Evolutionary conservation across 176 grass and related monocot species (phyloP), one percentile per base, ranked within the genome.

Genomic region (Ampelocalamus luodianensis): DNA sequence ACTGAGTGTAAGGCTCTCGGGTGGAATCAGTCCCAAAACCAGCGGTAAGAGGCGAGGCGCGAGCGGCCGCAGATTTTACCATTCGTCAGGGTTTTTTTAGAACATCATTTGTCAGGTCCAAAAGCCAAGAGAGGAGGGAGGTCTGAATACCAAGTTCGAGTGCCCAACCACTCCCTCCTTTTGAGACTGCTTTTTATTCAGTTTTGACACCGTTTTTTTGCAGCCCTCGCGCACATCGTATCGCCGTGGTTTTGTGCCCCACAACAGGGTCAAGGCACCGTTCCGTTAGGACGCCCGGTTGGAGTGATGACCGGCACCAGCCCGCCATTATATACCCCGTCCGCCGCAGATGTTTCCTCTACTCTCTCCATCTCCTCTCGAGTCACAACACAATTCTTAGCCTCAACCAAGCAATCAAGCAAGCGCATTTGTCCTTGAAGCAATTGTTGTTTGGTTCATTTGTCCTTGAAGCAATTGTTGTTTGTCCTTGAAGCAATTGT

Each of bases 231-330:
- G 27, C 10, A 5, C 18, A 20, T 39, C 22, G 68, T 43, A 48
- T 6, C 45, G 6, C 18, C 27, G 29, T 9, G 78, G 62, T 65
- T 68, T 79, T 20, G 40, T 46, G 69, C 70, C 42, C 77, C 65
- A 27, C 43, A 68, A 63, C 60, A 62, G n/a, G 60, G 79, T 83
- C 84, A 86, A 78, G 79, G 66, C 75, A 17, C 20, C 65, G 36
- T 70, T 61, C 72, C 64, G 70, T 56, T 75, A 79, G 20, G 76
- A 29, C 55, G 84, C 27, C 55, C 40, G 26, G 22, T 17, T 29
- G 40, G 68, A 3, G 38, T 20, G 59, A 23, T 29, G 72, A 66
- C 34, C 51, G 0, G 42, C 5, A 8, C 18, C 23, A 11, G 39
- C 42, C 68, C 72, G 68, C 39, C 42, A 5, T 7, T 82, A 80